phyloP scores from a whole-genome alignment of 208 protist genomes.

The Leishmania guyanensis region DNA sequence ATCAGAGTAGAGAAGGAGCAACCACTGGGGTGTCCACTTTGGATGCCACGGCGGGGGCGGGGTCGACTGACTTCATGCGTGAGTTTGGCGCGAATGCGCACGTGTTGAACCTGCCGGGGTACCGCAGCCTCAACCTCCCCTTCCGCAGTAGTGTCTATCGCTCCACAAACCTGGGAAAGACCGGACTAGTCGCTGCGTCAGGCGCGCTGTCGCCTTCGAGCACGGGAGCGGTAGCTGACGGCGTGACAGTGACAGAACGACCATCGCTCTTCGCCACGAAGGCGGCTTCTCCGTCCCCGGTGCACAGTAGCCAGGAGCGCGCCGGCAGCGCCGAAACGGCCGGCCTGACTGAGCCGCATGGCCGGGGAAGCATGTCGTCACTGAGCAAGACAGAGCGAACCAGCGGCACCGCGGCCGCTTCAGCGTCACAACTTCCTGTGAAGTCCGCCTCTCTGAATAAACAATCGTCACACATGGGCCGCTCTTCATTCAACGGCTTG shows the following conservation, averaged over 20 bases:
- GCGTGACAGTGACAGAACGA: not conserved
- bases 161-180: not conserved
- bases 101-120: not conserved
- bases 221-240: not conserved
- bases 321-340: slow-evolving; percentile 31
- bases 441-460: not conserved
- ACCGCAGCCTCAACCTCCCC: not conserved
- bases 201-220: not conserved
- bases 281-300: slow-evolving; percentile 15
- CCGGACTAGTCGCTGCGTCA: not conserved
- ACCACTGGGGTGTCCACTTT: not conserved
- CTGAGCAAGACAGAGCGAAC: slow-evolving; percentile 17
- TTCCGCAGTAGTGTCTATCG: not conserved
- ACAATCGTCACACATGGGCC: not conserved
- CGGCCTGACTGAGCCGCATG: slow-evolving; percentile 33
- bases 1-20: slow-evolving; percentile 3
- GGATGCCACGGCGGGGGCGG: not conserved
- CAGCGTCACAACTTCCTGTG: not conserved
- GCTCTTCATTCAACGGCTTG: slow-evolving; percentile 19
- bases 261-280: slow-evolving; percentile 2
- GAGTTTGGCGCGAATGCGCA: slow-evolving; percentile 27
- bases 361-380: slow-evolving; percentile 18
- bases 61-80: slow-evolving; percentile 18
- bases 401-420: not conserved
- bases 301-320: slow-evolving; percentile 28